Base-by-base conservation (phyloP, 2,329 filamentous ascomycete genomes). In the Phialophora chinensis region DNA sequence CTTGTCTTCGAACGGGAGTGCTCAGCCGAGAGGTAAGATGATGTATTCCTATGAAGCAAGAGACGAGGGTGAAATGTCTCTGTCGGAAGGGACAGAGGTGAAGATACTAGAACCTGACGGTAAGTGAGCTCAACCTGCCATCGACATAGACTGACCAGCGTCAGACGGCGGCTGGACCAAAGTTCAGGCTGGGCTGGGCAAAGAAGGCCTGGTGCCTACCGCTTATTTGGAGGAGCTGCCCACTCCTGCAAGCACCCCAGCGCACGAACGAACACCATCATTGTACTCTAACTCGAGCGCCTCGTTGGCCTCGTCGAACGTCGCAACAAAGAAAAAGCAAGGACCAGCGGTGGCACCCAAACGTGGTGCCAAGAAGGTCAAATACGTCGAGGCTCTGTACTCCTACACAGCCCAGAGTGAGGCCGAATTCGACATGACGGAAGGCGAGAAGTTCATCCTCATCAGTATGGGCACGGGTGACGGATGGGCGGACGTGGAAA, bases 401-500 rank as follows among this genome's bases (percentile, higher is more conserved):
- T 92, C 95, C 59, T 99, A 99, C 77, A 84, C 89, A 60, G 92
- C 94, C 20, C 89, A 92, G 73, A 93, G 88, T 71, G 92, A 96
- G 5, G 86, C 88, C 7, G 95, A 99, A 79, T 93, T 94, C 78
- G 92, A 85, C 74, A 99, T 99, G 92, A 77, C 78, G 0, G 94
- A 96, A 78, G 95, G 95, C 0, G 95, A 99, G 79, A 86, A 89
- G 60, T 96, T 99, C 74, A 93, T 99, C 47, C 83, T 99, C 35
- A 88, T 97, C 68, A 93, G 89, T 74, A 89, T 91, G 64, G 94
- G 98, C 75, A 86, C 89, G 0, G 95, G 95, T 1, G 95, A 98
- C 80, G 95, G 95, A 0, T 99, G 95, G 95, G 92, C 90, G 31
- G 95, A 98, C 81, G 95, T 99, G 20, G 95, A 98, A 81, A 93